These are phyloP conservation scores for Termitomyces sp. DNA, from an alignment of 768 basidiomycete genomes.

Conservation along the genomic window DNA sequence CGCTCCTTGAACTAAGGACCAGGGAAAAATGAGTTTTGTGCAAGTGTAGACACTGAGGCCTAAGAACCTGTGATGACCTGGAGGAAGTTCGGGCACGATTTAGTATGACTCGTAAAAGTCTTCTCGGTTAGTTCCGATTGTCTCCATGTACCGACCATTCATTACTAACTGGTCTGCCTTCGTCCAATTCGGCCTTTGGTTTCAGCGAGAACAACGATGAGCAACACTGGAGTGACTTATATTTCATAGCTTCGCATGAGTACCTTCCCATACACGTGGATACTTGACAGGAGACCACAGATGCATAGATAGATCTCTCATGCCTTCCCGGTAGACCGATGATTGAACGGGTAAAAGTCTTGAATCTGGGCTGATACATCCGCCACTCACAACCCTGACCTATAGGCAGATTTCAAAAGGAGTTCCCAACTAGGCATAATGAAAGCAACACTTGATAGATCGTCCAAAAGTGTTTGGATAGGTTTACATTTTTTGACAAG, in stretches of 20 bases:
- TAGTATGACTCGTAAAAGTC: neutral
- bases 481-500: neutral
- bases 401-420: neutral
- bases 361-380: neutral
- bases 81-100: neutral
- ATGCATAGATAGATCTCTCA: neutral
- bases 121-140: neutral
- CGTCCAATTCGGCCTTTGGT: neutral
- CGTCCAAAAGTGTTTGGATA: neutral
- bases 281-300: neutral
- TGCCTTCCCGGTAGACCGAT: neutral
- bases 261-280: neutral
- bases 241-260: neutral
- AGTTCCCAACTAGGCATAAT: neutral
- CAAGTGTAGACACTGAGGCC: neutral
- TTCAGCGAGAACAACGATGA: neutral
- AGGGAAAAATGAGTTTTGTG: too few species aligned
- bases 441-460: neutral
- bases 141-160: neutral
- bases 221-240: neutral
- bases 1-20: neutral
- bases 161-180: neutral
- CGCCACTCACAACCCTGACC: neutral
- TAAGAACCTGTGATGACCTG: neutral
- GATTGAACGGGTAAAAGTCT: neutral